phyloP scores from a whole-genome alignment of 2,329 filamentous ascomycete species.

The Curvularia verruculosa region DNA sequence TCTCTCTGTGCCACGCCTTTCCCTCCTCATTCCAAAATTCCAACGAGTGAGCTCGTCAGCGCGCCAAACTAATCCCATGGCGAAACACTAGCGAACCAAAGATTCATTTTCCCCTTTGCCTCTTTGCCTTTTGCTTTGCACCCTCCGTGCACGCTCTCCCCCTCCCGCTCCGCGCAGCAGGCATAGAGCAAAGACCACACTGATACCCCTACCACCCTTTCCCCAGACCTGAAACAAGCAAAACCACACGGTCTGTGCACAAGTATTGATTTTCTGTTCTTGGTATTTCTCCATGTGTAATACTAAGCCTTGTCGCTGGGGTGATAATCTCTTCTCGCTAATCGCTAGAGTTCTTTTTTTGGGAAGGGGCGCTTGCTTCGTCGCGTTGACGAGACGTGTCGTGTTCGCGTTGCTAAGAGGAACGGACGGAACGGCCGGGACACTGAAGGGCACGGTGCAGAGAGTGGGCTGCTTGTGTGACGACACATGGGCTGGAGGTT shows the following conservation, averaged over 20 bases:
- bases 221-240: neutral
- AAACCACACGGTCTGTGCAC: neutral
- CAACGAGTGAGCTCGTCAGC: no score
- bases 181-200: neutral
- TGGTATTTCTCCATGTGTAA: neutral
- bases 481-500: neutral
- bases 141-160: neutral
- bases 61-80: neutral
- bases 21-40: no score
- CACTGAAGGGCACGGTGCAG: slow-evolving; percentile 1
- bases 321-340: neutral
- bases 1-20: no score
- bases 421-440: neutral
- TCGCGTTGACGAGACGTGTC: slow-evolving; percentile 4
- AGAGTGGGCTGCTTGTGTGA: neutral
- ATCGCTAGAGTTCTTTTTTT: neutral
- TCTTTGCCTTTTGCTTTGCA: neutral
- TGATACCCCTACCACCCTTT: neutral
- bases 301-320: neutral
- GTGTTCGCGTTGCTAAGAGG: slow-evolving; percentile 17
- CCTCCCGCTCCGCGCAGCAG: no score
- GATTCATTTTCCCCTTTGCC: neutral
- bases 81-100: neutral
- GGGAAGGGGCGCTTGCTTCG: neutral
- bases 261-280: neutral